Base-by-base conservation (phyloP, 768 basidiomycete genomes). In the Psilocybe azurescens region DNA sequence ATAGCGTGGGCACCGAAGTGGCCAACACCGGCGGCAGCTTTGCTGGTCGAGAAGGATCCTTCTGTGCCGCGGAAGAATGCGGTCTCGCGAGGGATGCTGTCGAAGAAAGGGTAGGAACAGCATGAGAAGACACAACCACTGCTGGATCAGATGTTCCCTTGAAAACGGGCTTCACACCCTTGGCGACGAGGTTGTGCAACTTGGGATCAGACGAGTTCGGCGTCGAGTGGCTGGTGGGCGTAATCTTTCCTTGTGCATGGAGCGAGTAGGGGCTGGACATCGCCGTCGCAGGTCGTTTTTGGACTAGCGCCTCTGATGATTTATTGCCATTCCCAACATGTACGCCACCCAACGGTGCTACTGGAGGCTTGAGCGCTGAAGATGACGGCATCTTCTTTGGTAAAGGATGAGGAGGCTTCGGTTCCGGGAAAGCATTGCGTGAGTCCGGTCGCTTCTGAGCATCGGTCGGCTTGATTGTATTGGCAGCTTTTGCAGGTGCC, bases 101-200 rank as follows among this genome's bases (percentile, higher is more conserved):
- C 0, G 89, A 87, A 3, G 90, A 91, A 2, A 93, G 74, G 68
- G 83, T 87, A 0, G 92, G 92, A 3, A 80, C 82, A 11, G 91
- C 92, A 63, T 88, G 84, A 0, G 90, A 92, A 0, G 89, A 89
- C 0, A 89, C 90, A 5, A 93, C 65, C 20, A 87, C 71, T 0
- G 89, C 89, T 18, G 89, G 89, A 1, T 88, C 88, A 11, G 87
- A 88, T 18, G 85, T 72, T n/a, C 86, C 83, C 69, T 91, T 90
- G 65, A 81, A 77, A 41, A 83, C 65, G 14, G 79, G 75, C 54
- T 75, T 76, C 38, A 78, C 68, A 41, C 67, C 70, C 65, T 69
- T 76, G 47, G 66, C 64, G 30, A 57, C 52, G 54, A 56, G 11
- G 67, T 67, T 20, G 58, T 62, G 33, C 24, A 58, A 38, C 30